Evolutionary conservation across 2,329 filamentous ascomycete genomes (phyloP).

Genomic region (Trichoderma arundinaceum): DNA sequence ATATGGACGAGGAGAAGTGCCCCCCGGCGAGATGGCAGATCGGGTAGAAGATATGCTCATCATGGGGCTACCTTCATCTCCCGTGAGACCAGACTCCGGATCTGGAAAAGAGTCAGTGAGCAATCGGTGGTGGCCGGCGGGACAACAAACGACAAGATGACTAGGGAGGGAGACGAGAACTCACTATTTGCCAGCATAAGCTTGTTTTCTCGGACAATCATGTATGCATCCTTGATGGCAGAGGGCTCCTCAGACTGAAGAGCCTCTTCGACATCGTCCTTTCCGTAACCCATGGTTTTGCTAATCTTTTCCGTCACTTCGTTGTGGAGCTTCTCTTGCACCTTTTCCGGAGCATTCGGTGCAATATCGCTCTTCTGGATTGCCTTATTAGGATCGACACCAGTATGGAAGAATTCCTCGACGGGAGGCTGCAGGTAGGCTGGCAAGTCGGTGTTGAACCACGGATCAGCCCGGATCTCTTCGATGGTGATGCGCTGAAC

Average conservation of each 20-base stretch:
- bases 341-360: conserved; percentile 74
- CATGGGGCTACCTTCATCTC: conserved; percentile 55
- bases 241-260: conserved; percentile 91
- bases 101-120: conserved; percentile 44
- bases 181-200: conserved; percentile 93
- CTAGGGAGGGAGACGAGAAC: conserved; percentile 45
- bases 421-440: conserved; percentile 84
- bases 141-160: conserved; percentile 37
- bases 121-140: conserved; percentile 30
- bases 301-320: conserved; percentile 94
- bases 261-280: conserved; percentile 92
- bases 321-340: conserved; percentile 89
- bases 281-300: conserved; percentile 97
- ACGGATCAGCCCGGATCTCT: conserved; percentile 90
- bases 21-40: conserved; percentile 58
- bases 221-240: conserved; percentile 97
- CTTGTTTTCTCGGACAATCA: conserved; percentile 97
- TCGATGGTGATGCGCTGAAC: conserved; percentile 92
- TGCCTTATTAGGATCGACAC: conserved; percentile 89
- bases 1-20: conserved; percentile 60
- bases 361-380: conserved; percentile 84
- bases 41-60: conserved; percentile 61
- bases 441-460: conserved; percentile 89
- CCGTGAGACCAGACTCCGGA: conserved; percentile 40
- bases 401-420: conserved; percentile 91